A percentile compares a stretch with the other conserved stretches of the same genome.
Conservation (phyloP, 257 asterid species). For the Ophiorrhiza pumila region DNA sequence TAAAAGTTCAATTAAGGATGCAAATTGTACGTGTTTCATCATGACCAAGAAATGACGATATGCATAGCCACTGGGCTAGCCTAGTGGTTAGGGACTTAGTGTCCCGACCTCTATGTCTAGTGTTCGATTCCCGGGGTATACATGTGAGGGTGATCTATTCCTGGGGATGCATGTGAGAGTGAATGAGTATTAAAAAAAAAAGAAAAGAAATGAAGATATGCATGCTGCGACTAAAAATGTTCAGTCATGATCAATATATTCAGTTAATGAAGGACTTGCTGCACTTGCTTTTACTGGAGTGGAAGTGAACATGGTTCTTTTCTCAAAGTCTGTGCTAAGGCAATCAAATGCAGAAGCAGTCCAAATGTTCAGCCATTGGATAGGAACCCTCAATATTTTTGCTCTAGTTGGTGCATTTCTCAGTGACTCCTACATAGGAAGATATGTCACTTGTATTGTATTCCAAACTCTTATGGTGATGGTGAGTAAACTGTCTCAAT, state of each 20-base stretch:
- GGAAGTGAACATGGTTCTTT: constrained; percentile 84
- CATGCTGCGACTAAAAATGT: background rate
- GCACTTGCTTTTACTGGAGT: constrained; percentile 77
- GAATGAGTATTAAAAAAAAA: too few relatives aligned
- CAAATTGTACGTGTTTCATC: too few relatives aligned
- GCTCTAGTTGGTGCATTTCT: constrained; percentile 74
- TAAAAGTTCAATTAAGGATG: too few relatives aligned
- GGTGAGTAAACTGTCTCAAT: constrained; percentile 40
- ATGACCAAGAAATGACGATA: too few relatives aligned
- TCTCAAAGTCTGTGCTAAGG: constrained; percentile 63
- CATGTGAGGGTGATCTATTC: too few relatives aligned
- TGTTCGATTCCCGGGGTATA: too few relatives aligned
- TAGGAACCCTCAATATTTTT: constrained; percentile 78
- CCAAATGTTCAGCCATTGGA: constrained; percentile 65
- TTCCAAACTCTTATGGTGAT: constrained; percentile 60
- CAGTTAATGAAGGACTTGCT: constrained; percentile 77
- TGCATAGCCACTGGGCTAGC: too few relatives aligned
- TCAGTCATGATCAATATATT: background rate
- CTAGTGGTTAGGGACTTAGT: too few relatives aligned
- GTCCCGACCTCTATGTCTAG: too few relatives aligned
- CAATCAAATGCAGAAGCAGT: constrained; percentile 80
- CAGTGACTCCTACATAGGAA: constrained; percentile 78
- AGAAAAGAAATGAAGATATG: too few relatives aligned
- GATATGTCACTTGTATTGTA: constrained; percentile 67
- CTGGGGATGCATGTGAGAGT: too few relatives aligned